Conservation (phyloP, 2,329 filamentous ascomycete genomes). For the Graphium sp. region DNA sequence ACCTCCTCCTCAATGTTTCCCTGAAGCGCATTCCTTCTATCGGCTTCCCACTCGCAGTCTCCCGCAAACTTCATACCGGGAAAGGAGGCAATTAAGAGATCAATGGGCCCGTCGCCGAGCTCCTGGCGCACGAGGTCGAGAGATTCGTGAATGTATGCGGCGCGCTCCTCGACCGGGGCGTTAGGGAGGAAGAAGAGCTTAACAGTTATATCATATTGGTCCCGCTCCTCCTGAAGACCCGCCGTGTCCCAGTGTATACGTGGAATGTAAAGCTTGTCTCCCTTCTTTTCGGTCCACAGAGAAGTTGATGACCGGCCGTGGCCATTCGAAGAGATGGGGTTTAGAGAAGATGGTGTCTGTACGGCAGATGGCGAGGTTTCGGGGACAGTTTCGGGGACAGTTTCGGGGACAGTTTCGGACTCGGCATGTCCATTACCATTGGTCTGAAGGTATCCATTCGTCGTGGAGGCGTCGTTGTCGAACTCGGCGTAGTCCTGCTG, state of each 20-base stretch:
- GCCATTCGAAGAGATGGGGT: too few species aligned
- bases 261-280: constrained; percentile 55
- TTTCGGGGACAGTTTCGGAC: constrained; percentile 2
- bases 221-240: constrained; percentile 62
- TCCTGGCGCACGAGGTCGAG: constrained; percentile 67
- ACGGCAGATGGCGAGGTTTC: too few species aligned
- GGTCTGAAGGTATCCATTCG: constrained; percentile 9
- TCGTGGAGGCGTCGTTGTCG: constrained; percentile 12
- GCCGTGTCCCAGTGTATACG: constrained; percentile 55
- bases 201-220: constrained; percentile 84
- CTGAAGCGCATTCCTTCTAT: constrained; percentile 41
- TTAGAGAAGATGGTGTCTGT: too few species aligned
- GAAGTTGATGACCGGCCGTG: constrained; percentile 15
- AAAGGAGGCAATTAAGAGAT: constrained; percentile 85
- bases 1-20: constrained; percentile 51
- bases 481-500: constrained; percentile 42
- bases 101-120: constrained; percentile 57
- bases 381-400: constrained; percentile 6
- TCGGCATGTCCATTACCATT: constrained; percentile 13
- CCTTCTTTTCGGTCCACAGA: constrained; percentile 53
- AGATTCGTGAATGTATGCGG: constrained; percentile 59
- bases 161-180: constrained; percentile 46
- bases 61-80: constrained; percentile 88
- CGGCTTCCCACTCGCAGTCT: constrained; percentile 67
- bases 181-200: constrained; percentile 86